Base-by-base conservation (phyloP, 176 grass and related monocot species). In the Otatea glauca region DNA sequence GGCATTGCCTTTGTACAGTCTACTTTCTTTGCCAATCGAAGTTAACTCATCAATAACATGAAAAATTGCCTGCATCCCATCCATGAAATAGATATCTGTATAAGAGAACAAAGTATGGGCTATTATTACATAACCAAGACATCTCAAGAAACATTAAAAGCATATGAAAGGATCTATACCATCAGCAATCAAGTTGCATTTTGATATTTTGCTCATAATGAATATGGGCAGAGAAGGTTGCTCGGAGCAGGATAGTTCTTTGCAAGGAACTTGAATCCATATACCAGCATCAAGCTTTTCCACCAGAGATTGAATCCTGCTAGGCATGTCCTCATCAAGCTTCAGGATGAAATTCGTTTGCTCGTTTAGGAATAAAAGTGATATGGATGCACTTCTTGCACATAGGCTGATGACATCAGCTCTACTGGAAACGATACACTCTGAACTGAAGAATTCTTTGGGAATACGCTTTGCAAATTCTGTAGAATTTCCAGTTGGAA, bases 181-280 rank as follows among this genome's bases (percentile, higher is more conserved):
- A 93, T 89, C 87, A 83, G 83, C 87, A 81, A 93, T 81, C 80
- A 98, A 81, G 68, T 83, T 85, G 91, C 89, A 92, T 83, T 79
- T 72, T 82, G 61, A 79, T 64, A 86, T 73, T 76, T 86, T 85
- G 85, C 87, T 87, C 92, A 93, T 95, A 53, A 98, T 80, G 84
- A 87, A 90, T 83, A 64, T 88, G 43, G 89, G 88, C 67, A 87
- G 65, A 89, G 76, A 72, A 85, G 83, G 68, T 62, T 88, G 70
- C 82, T 88, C 58, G 4, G 74, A 70, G 70, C 80, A 80, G 58
- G 78, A 55, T 54, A 67, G 66, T 44, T 84, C 80, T 76, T 82
- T 89, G 83, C 66, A 90, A 69, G 96, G 96, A 75, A 95, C 81
- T 83, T 90, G 74, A 82, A 98, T 89, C 93, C 93, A 98, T 76